Evolutionary conservation across 169 alveolate species (phyloP).

Genomic region (Eimeria acervulina): DNA sequence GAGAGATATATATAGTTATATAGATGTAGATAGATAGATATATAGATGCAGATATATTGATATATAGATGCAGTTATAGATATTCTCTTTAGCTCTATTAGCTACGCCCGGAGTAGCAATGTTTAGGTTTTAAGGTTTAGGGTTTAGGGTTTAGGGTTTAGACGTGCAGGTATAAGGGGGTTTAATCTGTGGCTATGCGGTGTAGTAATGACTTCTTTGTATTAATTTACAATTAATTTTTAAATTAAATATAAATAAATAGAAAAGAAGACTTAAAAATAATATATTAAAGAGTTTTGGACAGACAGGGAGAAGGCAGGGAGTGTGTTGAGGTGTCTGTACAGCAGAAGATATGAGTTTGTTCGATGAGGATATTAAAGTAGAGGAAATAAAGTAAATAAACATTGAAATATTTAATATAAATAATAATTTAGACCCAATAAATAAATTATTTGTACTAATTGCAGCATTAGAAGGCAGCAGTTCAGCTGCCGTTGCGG

Average conservation of each 20-base stretch:
- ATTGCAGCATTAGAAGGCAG: not conserved
- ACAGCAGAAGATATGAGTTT: no score
- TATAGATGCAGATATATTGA: no score
- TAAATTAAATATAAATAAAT: not conserved
- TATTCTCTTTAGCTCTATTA: not conserved
- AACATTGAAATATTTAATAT: no score
- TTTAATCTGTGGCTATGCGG: not conserved
- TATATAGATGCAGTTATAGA: not conserved
- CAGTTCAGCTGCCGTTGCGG: not conserved
- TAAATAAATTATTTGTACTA: no score
- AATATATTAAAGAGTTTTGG: no score
- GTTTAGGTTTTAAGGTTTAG: not conserved
- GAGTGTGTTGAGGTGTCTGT: no score
- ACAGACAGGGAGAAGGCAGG: no score
- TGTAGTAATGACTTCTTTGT: not conserved
- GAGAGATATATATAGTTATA: no score
- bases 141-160: not conserved
- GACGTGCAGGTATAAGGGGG: not conserved
- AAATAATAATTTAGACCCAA: no score
- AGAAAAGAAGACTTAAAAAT: not conserved
- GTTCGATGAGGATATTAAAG: no score
- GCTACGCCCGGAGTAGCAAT: not conserved
- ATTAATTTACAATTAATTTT: not conserved
- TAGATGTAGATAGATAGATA: no score
- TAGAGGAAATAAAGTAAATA: no score